Conservation (phyloP, 1,284 basidiomycete species). For the Trametes versicolor region DNA sequence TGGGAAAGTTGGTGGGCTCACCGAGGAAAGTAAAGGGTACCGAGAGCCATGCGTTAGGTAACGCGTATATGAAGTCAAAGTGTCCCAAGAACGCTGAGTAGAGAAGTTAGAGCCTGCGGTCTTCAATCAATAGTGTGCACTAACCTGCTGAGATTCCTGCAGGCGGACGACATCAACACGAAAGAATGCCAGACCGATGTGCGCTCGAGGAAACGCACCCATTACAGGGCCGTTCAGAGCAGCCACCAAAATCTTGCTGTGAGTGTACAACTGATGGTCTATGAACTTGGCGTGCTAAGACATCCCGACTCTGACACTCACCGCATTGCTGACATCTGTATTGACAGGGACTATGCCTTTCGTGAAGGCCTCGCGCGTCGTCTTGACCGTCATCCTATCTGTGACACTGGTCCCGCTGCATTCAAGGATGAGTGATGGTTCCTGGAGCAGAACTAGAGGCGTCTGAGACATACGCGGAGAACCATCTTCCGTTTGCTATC, state of each 20-base stretch:
- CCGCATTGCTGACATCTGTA: slow-evolving; percentile 70
- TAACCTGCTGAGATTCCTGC: slow-evolving; percentile 74
- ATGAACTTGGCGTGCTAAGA: background rate
- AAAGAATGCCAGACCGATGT: background rate
- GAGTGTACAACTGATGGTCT: slow-evolving; percentile 62
- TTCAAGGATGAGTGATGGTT: background rate
- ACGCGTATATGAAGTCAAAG: slow-evolving; percentile 78
- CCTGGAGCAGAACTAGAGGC: background rate
- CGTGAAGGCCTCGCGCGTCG: slow-evolving; percentile 59
- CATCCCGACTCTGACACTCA: slow-evolving; percentile 43
- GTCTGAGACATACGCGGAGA: slow-evolving; percentile 66
- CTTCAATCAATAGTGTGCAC: slow-evolving; percentile 3
- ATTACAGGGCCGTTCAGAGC: slow-evolving; percentile 79
- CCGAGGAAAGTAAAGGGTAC: slow-evolving; percentile 77
- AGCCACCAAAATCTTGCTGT: slow-evolving; percentile 70
- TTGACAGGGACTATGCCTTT: slow-evolving; percentile 57
- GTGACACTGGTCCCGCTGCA: slow-evolving; percentile 37
- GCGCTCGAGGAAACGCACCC: slow-evolving; percentile 50
- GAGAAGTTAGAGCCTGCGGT: background rate
- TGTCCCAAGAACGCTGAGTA: slow-evolving; percentile 70
- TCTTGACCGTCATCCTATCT: slow-evolving; percentile 7
- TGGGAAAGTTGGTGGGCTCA: slow-evolving; percentile 33
- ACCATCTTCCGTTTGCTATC: slow-evolving; percentile 73
- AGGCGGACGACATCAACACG: background rate
- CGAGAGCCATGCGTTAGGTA: slow-evolving; percentile 69